Percentiles rank a stretch among this genome's conserved stretches.
These are phyloP conservation scores for Boletales sp. DNA, from an alignment of 768 basidiomycete species.

Conservation along the genomic window DNA sequence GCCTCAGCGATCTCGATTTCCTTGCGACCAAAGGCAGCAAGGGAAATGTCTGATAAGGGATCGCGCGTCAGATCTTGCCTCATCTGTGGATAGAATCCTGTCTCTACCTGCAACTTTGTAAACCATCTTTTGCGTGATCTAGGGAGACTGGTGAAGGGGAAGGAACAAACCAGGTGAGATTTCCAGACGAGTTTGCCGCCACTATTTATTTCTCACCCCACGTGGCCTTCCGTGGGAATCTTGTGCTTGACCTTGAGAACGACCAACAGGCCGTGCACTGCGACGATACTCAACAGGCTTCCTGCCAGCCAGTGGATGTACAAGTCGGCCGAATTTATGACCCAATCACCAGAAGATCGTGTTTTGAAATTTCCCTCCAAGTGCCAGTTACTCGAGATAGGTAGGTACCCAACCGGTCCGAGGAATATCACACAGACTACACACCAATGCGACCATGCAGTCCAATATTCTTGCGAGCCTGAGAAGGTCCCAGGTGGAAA, in stretches of 20 bases:
- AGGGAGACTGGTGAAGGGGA: constrained; percentile 20
- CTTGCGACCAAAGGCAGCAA: constrained; percentile 99
- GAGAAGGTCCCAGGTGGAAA: constrained; percentile 28
- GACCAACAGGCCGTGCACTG: not conserved
- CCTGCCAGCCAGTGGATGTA: too few relatives aligned
- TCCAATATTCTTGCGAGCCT: constrained; percentile 64
- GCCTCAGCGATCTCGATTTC: constrained; percentile 99
- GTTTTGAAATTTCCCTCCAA: constrained; percentile 12
- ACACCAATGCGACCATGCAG: constrained; percentile 11
- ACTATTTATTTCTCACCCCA: constrained; percentile 31
- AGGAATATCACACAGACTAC: not conserved
- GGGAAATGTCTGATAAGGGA: constrained; percentile 68
- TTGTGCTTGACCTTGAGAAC: constrained; percentile 10
- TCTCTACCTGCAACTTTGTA: constrained; percentile 84
- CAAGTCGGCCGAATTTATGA: constrained; percentile 4
- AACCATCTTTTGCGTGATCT: constrained; percentile 47
- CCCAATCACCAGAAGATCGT: not conserved
- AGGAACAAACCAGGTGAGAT: constrained; percentile 18
- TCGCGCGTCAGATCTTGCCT: constrained; percentile 1
- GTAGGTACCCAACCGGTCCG: constrained; percentile 11
- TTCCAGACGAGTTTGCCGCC: constrained; percentile 13
- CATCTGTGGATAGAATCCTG: not conserved
- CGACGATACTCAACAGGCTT: not conserved
- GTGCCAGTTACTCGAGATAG: constrained; percentile 66
- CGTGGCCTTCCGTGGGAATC: constrained; percentile 30